These are phyloP conservation scores for Myxozyma geophila DNA, from an alignment of 805 yeast species.

Conservation along the genomic window DNA sequence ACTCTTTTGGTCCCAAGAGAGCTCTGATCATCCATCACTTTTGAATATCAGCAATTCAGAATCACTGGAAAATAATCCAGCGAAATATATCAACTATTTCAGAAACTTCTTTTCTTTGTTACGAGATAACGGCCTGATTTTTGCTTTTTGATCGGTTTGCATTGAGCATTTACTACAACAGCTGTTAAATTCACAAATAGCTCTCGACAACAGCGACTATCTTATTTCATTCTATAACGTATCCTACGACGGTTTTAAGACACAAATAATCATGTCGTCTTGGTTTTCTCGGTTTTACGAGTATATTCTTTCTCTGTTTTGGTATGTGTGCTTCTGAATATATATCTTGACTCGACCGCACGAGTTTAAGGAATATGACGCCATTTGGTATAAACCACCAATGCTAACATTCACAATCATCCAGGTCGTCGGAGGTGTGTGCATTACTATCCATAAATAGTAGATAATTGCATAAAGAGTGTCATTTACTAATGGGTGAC, in stretches of 20 bases:
- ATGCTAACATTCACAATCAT: neutral
- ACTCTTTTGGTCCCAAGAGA: conserved; percentile 5
- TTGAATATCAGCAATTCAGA: neutral
- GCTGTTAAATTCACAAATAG: too few relatives aligned
- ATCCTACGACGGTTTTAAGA: neutral
- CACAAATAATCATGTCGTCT: conserved; percentile 5
- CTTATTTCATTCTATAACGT: neutral
- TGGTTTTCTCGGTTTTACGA: conserved; percentile 40
- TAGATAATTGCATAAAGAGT: neutral
- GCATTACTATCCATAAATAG: too few relatives aligned
- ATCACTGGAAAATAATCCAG: too few relatives aligned
- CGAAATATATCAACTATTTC: too few relatives aligned
- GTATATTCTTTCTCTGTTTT: conserved; percentile 44
- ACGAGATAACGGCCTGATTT: neutral
- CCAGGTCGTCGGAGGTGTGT: conserved; percentile 42
- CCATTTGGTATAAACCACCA: neutral
- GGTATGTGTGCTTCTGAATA: conserved; percentile 34
- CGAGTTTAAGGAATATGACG: neutral
- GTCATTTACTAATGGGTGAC: neutral
- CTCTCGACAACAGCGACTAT: too few relatives aligned
- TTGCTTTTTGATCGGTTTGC: neutral
- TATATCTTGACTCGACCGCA: neutral
- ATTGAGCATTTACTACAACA: too few relatives aligned
- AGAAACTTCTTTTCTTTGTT: too few relatives aligned
- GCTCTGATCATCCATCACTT: neutral